phyloP scores from a whole-genome alignment of 495 filamentous ascomycete species.

The Aspergillus cavernicola region DNA sequence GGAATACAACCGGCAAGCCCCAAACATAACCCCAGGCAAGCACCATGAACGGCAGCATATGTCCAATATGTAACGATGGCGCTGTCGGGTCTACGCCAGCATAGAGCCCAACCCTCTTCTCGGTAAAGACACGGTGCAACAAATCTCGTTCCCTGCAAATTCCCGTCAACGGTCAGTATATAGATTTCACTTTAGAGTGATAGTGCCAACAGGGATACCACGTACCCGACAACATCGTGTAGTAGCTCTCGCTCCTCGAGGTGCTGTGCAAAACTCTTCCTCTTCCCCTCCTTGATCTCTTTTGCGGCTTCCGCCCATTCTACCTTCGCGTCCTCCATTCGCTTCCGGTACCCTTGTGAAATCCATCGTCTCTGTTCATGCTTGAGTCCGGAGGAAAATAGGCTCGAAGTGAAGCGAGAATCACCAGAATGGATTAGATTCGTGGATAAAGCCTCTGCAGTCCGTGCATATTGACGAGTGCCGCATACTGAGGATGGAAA shows the following conservation, averaged over 20 bases:
- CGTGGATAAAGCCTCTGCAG: conserved; percentile 19
- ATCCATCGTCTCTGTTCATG: conserved; percentile 43
- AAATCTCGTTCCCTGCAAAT: conserved; percentile 52
- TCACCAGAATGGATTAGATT: conserved; percentile 12
- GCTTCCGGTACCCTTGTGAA: conserved; percentile 45
- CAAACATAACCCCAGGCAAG: conserved; percentile 89
- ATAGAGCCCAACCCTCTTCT: conserved; percentile 73
- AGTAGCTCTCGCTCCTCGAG: conserved; percentile 79
- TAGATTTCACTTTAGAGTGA: background rate
- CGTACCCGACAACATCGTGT: conserved; percentile 78
- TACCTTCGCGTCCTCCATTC: conserved; percentile 49
- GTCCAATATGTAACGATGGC: conserved; percentile 83
- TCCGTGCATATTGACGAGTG: conserved; percentile 25
- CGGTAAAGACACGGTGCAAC: conserved; percentile 66
- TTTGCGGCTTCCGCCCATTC: conserved; percentile 55
- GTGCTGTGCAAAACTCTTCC: conserved; percentile 59
- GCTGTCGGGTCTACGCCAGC: conserved; percentile 93
- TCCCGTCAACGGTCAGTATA: conserved; percentile 12
- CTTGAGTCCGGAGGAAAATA: background rate
- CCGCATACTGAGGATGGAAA: conserved; percentile 19
- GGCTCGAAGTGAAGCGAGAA: conserved; percentile 16
- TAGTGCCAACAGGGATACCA: background rate
- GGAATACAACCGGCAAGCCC: conserved; percentile 67
- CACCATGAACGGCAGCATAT: conserved; percentile 91
- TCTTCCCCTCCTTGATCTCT: conserved; percentile 57